Evolutionary conservation across 2,329 filamentous ascomycete species (phyloP).

Genomic region (Colletotrichum siamense): DNA sequence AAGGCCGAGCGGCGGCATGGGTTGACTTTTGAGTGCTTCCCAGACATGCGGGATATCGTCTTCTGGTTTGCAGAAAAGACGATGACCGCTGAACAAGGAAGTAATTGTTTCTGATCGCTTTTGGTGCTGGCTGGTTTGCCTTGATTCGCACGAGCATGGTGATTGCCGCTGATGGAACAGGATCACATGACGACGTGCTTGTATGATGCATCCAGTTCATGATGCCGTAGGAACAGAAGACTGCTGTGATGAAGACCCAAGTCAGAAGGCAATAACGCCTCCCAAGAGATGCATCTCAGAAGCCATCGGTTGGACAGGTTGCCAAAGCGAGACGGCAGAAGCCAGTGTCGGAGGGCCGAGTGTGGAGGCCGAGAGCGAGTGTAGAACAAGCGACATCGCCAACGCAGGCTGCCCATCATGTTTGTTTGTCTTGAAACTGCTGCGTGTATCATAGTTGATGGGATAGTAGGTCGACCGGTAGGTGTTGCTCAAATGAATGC

Average conservation of each 20-base stretch:
- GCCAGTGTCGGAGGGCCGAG: neutral
- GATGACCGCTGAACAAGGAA: neutral
- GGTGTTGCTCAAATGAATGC: neutral
- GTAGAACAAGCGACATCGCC: neutral
- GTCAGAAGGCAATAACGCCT: neutral
- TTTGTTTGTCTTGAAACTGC: neutral
- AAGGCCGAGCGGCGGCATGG: neutral
- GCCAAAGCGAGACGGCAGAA: neutral
- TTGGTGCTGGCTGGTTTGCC: neutral
- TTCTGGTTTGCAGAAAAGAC: neutral
- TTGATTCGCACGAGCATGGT: neutral
- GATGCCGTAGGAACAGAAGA: neutral
- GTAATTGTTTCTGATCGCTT: neutral
- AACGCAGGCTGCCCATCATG: neutral
- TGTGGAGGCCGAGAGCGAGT: neutral
- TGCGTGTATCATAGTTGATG: neutral
- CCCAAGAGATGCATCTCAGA: neutral
- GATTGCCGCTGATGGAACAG: neutral
- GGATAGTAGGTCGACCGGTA: neutral
- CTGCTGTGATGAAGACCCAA: neutral
- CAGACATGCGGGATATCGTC: neutral
- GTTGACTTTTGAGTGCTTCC: neutral
- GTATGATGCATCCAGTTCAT: neutral
- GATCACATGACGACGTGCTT: neutral
- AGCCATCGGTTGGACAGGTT: neutral